Conservation (phyloP, 148 eudicot genomes). For the Fallopia convolvulus region DNA sequence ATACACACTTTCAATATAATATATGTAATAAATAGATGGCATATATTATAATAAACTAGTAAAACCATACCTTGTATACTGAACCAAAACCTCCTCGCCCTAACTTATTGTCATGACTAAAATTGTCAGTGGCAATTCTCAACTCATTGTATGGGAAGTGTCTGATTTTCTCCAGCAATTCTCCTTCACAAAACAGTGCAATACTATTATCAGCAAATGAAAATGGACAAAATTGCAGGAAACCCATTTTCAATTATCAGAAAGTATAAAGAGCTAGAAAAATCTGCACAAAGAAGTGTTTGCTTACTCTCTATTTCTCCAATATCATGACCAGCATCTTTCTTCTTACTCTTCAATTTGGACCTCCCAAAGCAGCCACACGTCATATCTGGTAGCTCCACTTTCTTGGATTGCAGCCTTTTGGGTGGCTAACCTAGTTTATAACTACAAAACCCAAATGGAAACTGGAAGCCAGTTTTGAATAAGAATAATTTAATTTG, state of each 20-base stretch:
- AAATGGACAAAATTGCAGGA: background rate
- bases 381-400: background rate
- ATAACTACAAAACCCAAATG: background rate
- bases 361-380: constrained; percentile 10
- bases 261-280: background rate
- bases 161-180: constrained; percentile 11
- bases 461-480: background rate
- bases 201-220: background rate
- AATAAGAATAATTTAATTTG: background rate
- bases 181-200: constrained; percentile 10
- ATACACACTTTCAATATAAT: background rate
- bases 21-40: no score
- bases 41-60: background rate
- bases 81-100: constrained; percentile 11
- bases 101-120: constrained; percentile 7
- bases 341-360: constrained; percentile 4
- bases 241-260: background rate
- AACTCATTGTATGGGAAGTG: constrained; percentile 8
- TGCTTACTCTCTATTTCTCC: constrained; percentile 6
- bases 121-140: constrained; percentile 11
- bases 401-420: background rate
- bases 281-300: background rate
- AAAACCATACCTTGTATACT: constrained; percentile 9
- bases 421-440: background rate
- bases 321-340: background rate